phyloP scores from a whole-genome alignment of 2,329 filamentous ascomycete species.

The Aspergillus ruber region DNA sequence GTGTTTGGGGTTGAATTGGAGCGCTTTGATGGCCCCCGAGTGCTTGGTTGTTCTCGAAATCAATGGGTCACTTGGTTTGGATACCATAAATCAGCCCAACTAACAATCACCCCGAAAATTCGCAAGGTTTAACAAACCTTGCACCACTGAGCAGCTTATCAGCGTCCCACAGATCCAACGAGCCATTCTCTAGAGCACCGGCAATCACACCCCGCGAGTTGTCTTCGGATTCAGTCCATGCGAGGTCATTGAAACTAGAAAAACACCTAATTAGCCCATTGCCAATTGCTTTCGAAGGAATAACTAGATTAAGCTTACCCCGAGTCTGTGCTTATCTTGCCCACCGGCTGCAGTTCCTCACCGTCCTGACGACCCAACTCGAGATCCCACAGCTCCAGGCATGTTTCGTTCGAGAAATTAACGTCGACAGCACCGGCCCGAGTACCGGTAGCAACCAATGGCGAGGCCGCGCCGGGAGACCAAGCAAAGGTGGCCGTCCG shows the following conservation, averaged over 20 bases:
- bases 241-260: constrained; percentile 87
- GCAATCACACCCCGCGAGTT: constrained; percentile 85
- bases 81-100: constrained; percentile 12
- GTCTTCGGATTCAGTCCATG: constrained; percentile 78
- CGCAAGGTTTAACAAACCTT: no score
- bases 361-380: constrained; percentile 69
- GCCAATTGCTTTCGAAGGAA: not conserved
- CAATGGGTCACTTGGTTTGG: constrained; percentile 56
- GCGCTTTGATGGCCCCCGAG: constrained; percentile 81
- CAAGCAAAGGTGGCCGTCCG: constrained; percentile 96
- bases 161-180: constrained; percentile 89
- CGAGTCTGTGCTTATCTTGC: constrained; percentile 78
- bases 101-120: no score
- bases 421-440: constrained; percentile 91
- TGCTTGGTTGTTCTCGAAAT: constrained; percentile 86
- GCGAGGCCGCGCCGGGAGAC: constrained; percentile 73
- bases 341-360: constrained; percentile 77
- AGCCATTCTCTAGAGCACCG: constrained; percentile 89
- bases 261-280: constrained; percentile 16
- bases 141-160: constrained; percentile 54
- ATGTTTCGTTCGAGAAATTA: constrained; percentile 96
- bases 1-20: constrained; percentile 94
- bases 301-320: constrained; percentile 53
- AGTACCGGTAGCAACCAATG: constrained; percentile 86
- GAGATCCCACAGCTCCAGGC: constrained; percentile 93